Base-by-base conservation (phyloP, 2,329 filamentous ascomycete genomes). In the Aureobasidium sp. region DNA sequence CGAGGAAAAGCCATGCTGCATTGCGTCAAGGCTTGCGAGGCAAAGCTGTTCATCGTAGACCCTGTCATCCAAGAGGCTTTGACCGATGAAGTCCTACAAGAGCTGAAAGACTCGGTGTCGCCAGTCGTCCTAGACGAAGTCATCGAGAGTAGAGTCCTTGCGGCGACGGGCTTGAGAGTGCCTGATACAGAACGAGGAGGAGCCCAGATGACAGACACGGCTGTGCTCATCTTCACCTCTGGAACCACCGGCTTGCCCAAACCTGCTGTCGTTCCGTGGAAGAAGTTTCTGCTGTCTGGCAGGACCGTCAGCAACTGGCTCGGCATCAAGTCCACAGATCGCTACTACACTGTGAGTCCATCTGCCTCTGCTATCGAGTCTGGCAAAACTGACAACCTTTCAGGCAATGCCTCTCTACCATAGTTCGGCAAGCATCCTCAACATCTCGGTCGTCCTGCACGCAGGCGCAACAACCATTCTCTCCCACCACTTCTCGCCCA, bases 191-290 rank as follows among this genome's bases (percentile, higher is more conserved):
- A 65, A 36, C 65, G 72, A 34, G 67, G 68, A 25, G 71, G 72
- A 37, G 64, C 62, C 2, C 65, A 67, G 36, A 56, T 65, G 15
- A 70, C 62, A 8, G 82, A 85, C 63, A 84, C 90, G 77, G 87
- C 84, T 1, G 80, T 88, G 48, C 81, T 96, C 65, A 92, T 96
- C 67, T 95, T 89, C 73, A 95, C 91, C 0, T 91, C 87, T 34
- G 91, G 91, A 20, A 95, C 91, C 0, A 95, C 91, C 0, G 91
- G 91, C 1, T 76, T 95, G 65, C 90, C 91, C 11, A 95, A 95
- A 60, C 71, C 73, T 17, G 73, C 72, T 0, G 70, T 72, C 17
- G 71, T 75, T 6, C 63, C 64, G n/a, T 75, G 73, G 73, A 65
- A 61, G 41, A 73, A 73, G 64, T 65, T 68, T 5, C 53, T 66